Evolutionary conservation across 2,329 filamentous ascomycete species (phyloP).

Genomic region (Alternaria dauci): DNA sequence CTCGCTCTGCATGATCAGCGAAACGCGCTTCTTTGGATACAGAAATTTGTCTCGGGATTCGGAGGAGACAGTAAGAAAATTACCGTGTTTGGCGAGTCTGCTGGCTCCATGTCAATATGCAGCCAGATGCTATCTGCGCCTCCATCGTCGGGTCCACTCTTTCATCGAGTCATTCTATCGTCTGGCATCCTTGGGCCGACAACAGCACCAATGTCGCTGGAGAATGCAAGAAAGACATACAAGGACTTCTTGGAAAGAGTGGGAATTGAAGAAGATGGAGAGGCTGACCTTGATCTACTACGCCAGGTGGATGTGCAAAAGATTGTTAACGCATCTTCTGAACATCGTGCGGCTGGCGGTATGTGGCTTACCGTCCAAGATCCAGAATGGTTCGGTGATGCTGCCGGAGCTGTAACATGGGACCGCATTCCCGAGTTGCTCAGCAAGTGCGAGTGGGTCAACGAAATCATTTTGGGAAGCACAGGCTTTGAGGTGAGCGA

Average conservation of each 20-base stretch:
- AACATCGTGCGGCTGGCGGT: conserved; percentile 4
- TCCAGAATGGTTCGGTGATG: conserved; percentile 24
- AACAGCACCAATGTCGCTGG: conserved; percentile 14
- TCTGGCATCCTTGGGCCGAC: conserved; percentile 28
- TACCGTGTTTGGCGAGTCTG: conserved; percentile 56
- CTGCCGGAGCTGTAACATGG: conserved; percentile 26
- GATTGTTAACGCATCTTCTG: conserved; percentile 23
- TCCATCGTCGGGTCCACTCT: conserved; percentile 25
- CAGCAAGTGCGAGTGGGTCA: conserved; percentile 50
- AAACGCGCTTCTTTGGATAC: conserved; percentile 49
- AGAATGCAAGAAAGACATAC: conserved; percentile 20
- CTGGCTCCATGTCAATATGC: conserved; percentile 51
- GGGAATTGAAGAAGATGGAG: conserved; percentile 22
- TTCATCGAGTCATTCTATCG: conserved; percentile 33
- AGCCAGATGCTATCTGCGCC: conserved; percentile 32
- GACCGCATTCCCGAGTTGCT: conserved; percentile 26
- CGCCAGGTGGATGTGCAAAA: conserved; percentile 15
- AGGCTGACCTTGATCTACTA: conserved; percentile 17
- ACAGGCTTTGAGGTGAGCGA: conserved; percentile 54
- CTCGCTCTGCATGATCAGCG: conserved; percentile 41
- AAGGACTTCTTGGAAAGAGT: conserved; percentile 32
- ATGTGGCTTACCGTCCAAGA: conserved; percentile 26
- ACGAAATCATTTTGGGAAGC: conserved; percentile 56
- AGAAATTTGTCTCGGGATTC: conserved; percentile 46
- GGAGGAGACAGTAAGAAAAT: conserved; percentile 44